Percentiles rank a stretch among this genome's conserved stretches.
Evolutionary conservation across 2,329 filamentous ascomycete species (phyloP).

Genomic region (Cladophialophora bantiana): DNA sequence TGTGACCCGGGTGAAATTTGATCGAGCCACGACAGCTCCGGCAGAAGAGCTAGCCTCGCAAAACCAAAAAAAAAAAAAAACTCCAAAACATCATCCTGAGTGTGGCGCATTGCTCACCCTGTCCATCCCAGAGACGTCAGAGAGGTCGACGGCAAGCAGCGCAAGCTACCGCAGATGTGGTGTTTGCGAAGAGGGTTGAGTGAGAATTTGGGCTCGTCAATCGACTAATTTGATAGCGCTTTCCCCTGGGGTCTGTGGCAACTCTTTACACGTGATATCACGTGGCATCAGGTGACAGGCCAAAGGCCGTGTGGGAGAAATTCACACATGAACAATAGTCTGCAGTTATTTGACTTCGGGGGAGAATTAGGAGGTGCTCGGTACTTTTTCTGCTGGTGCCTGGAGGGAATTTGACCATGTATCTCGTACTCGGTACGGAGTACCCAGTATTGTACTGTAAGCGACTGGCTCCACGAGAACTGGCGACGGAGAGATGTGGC

Average conservation of each 20-base stretch:
- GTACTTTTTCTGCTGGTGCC: neutral
- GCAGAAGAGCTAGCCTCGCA: neutral
- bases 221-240: neutral
- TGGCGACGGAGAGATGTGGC: neutral
- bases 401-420: neutral
- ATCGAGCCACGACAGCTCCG: neutral
- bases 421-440: neutral
- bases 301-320: neutral
- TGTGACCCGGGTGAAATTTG: neutral
- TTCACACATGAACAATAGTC: neutral
- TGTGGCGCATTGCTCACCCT: neutral
- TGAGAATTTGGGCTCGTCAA: neutral
- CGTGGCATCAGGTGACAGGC: neutral
- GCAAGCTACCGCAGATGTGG: neutral
- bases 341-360: neutral
- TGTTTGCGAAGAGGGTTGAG: neutral
- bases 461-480: too few species aligned
- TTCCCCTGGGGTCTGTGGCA: neutral
- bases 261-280: neutral
- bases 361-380: neutral
- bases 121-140: neutral
- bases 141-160: neutral
- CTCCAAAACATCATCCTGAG: neutral
- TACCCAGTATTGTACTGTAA: too few species aligned
- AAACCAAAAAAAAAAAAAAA: too few species aligned